Conservation (phyloP, 495 filamentous ascomycete genomes). For the Aspergillus diversus region DNA sequence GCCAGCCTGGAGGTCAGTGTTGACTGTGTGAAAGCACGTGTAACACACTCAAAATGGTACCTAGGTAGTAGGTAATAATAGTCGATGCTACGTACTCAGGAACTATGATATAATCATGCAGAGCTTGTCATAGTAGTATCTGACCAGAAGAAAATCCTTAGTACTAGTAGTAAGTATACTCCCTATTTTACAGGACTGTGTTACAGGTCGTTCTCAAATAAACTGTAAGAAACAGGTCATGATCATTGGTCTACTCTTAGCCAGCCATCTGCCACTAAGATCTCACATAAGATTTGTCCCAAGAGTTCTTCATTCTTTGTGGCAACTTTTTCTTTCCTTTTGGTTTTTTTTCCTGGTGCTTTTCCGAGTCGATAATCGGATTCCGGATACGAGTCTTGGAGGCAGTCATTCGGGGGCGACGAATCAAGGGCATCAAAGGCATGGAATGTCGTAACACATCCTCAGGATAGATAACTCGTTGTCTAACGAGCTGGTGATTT, state of each 20-base stretch:
- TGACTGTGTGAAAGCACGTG: too few relatives aligned
- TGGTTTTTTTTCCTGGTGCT: background rate
- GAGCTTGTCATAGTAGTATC: background rate
- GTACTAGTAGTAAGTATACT: background rate
- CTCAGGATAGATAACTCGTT: slow-evolving; percentile 18
- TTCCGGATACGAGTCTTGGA: slow-evolving; percentile 21
- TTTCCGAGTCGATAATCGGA: background rate
- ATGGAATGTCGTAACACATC: slow-evolving; percentile 17
- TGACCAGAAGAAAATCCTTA: background rate
- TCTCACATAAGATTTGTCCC: slow-evolving; percentile 20
- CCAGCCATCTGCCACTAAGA: slow-evolving; percentile 16
- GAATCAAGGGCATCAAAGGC: slow-evolving; percentile 21
- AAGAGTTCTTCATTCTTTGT: slow-evolving; percentile 7
- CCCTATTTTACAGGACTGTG: slow-evolving; percentile 4
- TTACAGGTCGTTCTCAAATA: slow-evolving; percentile 11
- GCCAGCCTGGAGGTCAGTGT: too few relatives aligned
- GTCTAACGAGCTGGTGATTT: slow-evolving; percentile 8
- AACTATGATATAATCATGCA: background rate
- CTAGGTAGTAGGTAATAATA: too few relatives aligned
- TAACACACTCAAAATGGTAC: too few relatives aligned
- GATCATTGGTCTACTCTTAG: slow-evolving; percentile 19
- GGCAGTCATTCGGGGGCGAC: slow-evolving; percentile 19
- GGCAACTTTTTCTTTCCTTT: slow-evolving; percentile 2
- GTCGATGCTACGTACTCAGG: background rate
- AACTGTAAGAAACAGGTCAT: slow-evolving; percentile 16